These are phyloP conservation scores for Acanthamoeba castellanii DNA, from an alignment of 208 protist genomes.

Conservation along the genomic window DNA sequence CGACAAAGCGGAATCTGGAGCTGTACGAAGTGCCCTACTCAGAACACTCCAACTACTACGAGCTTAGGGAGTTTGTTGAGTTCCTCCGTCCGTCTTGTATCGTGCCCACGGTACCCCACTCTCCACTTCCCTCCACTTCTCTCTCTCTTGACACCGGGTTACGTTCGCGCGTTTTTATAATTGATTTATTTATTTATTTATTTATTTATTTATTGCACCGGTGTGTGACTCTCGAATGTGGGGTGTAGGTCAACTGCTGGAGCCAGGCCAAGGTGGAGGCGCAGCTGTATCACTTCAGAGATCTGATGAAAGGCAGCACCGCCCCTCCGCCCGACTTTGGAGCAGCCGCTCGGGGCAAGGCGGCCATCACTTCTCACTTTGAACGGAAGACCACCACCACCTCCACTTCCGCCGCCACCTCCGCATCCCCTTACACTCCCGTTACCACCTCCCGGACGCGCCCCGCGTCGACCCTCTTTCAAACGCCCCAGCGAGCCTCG, in stretches of 20 bases:
- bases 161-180: background rate
- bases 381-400: background rate
- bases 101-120: slow-evolving; percentile 69
- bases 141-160: background rate
- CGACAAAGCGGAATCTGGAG: slow-evolving; percentile 62
- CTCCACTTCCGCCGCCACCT: background rate
- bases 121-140: background rate
- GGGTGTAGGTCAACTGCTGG: background rate
- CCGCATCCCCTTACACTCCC: background rate
- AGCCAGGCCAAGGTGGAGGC: slow-evolving; percentile 43
- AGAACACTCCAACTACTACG: slow-evolving; percentile 75
- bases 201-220: too few relatives aligned
- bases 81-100: slow-evolving; percentile 56
- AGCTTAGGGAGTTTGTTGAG: slow-evolving; percentile 75
- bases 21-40: slow-evolving; percentile 76
- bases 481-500: background rate
- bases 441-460: background rate
- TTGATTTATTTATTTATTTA: background rate
- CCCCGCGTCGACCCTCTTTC: background rate
- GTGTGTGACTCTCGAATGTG: background rate
- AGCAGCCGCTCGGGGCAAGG: background rate
- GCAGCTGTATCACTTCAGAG: slow-evolving; percentile 50
- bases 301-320: slow-evolving; percentile 48
- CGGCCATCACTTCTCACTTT: slow-evolving; percentile 9
- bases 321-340: slow-evolving; percentile 11